Evolutionary conservation across 2,329 filamentous ascomycete species (phyloP), one percentile per base, ranked within the genome.

Genomic region (Penicillium sp.): DNA sequence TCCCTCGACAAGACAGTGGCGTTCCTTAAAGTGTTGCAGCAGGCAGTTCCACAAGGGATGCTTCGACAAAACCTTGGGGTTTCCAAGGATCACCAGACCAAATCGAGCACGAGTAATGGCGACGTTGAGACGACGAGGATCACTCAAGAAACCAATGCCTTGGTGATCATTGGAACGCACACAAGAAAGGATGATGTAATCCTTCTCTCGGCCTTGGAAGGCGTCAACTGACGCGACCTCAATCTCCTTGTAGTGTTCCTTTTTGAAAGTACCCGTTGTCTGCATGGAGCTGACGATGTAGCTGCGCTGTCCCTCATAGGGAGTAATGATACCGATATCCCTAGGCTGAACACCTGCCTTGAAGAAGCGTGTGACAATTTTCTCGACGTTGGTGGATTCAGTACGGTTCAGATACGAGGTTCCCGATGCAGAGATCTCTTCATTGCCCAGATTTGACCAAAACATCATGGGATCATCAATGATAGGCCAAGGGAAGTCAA

Each of bases 271-370:
- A 48, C 94, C 94, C 11, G 89, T 94, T 59, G 93, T 91, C 76
- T 99, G 94, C 93, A 99, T 97, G n/a, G 93, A 97, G 70, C 90
- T 96, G 55, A 99, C 94, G 61, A 99, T 92, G 72, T 96, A 99
- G 76, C 92, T 97, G 68, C 94, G 89, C 76, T 99, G 94, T 55
- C 94, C 94, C 77, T 99, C 94, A 73, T 99, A 99, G 51, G 94
- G 94, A 14, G 94, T 99, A 69, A 99, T 97, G 67, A 99, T 94
- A 78, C 94, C 94, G 70, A 99, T 97, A 62, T 93, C 91, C 46
- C 83, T 81, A 5, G 94, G 92, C 69, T 92, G 89, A n/a, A 99
- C 94, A 44, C 93, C 93, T 23, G 95, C 94, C 76, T 97, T 97
- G 84, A 99, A 97, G 77, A 99, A 99, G 46, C 94, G 88, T 9